Percentiles rank a stretch among this genome's conserved stretches.
Conservation (phyloP, 2,329 filamentous ascomycete genomes). For the Calonectria honghensis region DNA sequence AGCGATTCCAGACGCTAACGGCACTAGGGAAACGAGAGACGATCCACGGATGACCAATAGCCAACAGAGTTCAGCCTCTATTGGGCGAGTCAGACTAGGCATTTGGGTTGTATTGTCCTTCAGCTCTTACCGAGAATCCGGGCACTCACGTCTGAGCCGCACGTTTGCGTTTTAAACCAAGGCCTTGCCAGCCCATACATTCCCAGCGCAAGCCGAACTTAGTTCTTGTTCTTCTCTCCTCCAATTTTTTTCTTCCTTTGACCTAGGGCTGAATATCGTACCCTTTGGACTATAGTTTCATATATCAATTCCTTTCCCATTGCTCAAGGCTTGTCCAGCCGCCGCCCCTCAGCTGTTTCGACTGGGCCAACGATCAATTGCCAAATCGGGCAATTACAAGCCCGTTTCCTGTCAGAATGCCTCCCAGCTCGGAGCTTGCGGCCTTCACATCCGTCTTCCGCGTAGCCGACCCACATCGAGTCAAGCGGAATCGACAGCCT, state of each 20-base stretch:
- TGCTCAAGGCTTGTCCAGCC: neutral
- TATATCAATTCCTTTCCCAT: neutral
- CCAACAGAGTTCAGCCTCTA: conserved; percentile 12
- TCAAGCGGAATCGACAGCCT: conserved; percentile 63
- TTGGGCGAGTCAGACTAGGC: conserved; percentile 10
- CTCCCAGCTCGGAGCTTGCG: conserved; percentile 49
- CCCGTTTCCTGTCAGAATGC: conserved; percentile 44
- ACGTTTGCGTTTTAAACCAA: conserved; percentile 3
- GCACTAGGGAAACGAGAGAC: conserved; percentile 11
- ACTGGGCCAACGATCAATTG: neutral
- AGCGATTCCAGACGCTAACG: conserved; percentile 7
- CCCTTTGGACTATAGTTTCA: neutral
- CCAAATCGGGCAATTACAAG: conserved; percentile 11
- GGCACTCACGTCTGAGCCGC: neutral
- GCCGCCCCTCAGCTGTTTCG: neutral
- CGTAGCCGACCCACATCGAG: conserved; percentile 57
- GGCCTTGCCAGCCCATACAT: conserved; percentile 3
- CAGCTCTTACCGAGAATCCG: neutral
- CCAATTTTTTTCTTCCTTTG: neutral
- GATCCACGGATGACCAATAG: conserved; percentile 9
- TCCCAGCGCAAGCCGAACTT: conserved; percentile 6
- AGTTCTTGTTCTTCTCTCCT: conserved; percentile 11
- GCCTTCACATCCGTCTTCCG: conserved; percentile 61
- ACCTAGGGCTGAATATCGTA: neutral
- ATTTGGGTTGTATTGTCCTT: neutral